Percentiles rank a stretch among this genome's conserved stretches.
These are phyloP conservation scores for Holtermanniella nyarrowii DNA, from an alignment of 768 basidiomycete species.

Conservation along the genomic window DNA sequence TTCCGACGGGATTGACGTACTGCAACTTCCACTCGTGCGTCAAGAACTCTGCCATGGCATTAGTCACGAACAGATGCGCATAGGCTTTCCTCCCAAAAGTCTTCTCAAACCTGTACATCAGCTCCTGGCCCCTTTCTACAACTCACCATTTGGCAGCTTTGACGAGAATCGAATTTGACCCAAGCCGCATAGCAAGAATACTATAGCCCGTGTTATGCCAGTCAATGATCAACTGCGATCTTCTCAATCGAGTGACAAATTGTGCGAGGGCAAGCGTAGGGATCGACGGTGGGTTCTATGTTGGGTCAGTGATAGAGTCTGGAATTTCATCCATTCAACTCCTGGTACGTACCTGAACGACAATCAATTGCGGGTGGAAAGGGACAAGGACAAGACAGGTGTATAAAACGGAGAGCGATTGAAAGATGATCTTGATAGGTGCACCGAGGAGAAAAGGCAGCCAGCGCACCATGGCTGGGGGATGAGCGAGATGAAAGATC, in stretches of 20 bases:
- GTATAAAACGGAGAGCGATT: conserved; percentile 55
- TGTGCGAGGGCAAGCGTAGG: conserved; percentile 82
- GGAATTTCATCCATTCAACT: neutral
- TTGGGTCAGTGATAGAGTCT: neutral
- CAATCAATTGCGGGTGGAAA: conserved; percentile 56
- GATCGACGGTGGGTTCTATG: conserved; percentile 92
- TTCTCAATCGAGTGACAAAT: conserved; percentile 55
- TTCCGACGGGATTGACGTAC: conserved; percentile 42
- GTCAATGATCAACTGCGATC: conserved; percentile 85
- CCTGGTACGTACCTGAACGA: conserved; percentile 65
- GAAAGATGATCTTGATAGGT: conserved; percentile 68
- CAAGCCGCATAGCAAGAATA: conserved; percentile 76
- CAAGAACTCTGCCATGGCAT: conserved; percentile 68
- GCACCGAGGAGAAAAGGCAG: conserved; percentile 51
- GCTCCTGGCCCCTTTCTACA: neutral
- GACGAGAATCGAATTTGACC: conserved; percentile 58
- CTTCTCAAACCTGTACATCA: conserved; percentile 61
- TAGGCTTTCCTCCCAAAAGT: conserved; percentile 70
- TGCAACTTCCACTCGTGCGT: conserved; percentile 61
- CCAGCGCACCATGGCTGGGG: conserved; percentile 50
- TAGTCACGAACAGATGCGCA: conserved; percentile 87
- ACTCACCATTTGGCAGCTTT: conserved; percentile 61
- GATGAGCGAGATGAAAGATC: conserved; percentile 58
- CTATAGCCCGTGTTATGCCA: conserved; percentile 98
- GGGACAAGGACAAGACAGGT: conserved; percentile 55